Evolutionary conservation across 2,329 filamentous ascomycete genomes (phyloP).

Genomic region (Pseudopyrenochaeta lycopersici): DNA sequence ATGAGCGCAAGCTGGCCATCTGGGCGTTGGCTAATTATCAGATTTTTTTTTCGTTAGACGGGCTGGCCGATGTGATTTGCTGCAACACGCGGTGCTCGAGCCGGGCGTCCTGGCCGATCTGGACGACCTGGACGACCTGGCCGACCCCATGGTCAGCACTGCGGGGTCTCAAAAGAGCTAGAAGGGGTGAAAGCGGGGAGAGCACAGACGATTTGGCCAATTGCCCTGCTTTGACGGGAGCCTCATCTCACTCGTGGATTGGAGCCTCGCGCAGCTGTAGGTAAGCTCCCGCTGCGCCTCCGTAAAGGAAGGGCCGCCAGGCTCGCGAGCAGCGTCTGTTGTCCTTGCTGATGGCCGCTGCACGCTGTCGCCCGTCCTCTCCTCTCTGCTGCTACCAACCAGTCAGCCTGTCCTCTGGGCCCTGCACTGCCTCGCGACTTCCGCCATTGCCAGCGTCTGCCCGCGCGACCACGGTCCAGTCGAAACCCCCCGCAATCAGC

Average conservation of each 20-base stretch:
- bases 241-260: slow-evolving; percentile 21
- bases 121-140: too few species aligned
- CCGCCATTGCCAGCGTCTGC: slow-evolving; percentile 13
- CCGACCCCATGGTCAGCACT: slow-evolving; percentile 13
- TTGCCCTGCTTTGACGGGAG: slow-evolving; percentile 19
- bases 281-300: slow-evolving; percentile 20
- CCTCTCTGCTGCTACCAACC: background rate
- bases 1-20: background rate
- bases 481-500: slow-evolving; percentile 28
- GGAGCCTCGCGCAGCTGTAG: slow-evolving; percentile 14
- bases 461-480: slow-evolving; percentile 11
- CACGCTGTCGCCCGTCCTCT: background rate
- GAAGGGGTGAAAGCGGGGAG: slow-evolving; percentile 13
- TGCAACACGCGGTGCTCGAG: slow-evolving; percentile 4
- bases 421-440: slow-evolving; percentile 5
- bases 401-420: slow-evolving; percentile 1
- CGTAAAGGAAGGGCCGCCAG: slow-evolving; percentile 2
- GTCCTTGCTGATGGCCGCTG: slow-evolving; percentile 1
- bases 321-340: background rate
- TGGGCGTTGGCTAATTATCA: background rate
- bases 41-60: background rate
- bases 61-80: background rate
- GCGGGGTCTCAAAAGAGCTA: background rate
- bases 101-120: too few species aligned
- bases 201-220: slow-evolving; percentile 2